Evolutionary conservation across 2,329 filamentous ascomycete species (phyloP).

Genomic region (Pseudopithomyces chartarum): DNA sequence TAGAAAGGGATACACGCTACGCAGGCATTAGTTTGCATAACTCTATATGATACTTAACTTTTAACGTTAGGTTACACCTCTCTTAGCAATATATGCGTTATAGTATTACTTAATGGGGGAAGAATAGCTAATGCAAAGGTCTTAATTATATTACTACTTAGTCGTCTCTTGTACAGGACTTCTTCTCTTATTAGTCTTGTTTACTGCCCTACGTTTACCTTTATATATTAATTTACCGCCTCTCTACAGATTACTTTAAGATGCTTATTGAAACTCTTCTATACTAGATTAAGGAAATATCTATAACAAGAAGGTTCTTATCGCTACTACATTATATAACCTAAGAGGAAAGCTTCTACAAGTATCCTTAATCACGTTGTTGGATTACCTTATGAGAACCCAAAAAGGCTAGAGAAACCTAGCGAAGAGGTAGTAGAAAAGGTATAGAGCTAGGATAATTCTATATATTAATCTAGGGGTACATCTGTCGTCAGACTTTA

Average conservation of each 20-base stretch:
- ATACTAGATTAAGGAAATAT: constrained; percentile 50
- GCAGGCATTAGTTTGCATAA: neutral
- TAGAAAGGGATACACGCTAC: neutral
- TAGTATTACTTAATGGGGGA: constrained; percentile 1
- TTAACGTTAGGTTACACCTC: neutral
- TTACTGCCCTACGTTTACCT: constrained; percentile 53
- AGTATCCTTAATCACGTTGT: constrained; percentile 62
- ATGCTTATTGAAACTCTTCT: constrained; percentile 21
- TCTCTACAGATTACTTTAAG: constrained; percentile 49
- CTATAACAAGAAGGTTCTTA: constrained; percentile 67
- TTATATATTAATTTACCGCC: constrained; percentile 57
- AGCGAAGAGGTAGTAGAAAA: constrained; percentile 60
- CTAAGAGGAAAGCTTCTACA: constrained; percentile 60
- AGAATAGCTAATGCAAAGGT: neutral
- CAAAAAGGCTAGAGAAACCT: constrained; percentile 62
- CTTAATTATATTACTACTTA: constrained; percentile 1
- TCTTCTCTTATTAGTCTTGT: constrained; percentile 28
- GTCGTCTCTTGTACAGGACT: constrained; percentile 4
- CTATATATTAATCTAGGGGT: neutral
- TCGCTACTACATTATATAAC: constrained; percentile 71
- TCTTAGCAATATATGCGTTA: neutral
- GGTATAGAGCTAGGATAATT: constrained; percentile 50
- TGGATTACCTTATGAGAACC: constrained; percentile 63
- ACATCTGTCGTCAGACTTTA: constrained; percentile 7
- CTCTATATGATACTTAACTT: neutral